Evolutionary conservation across 768 basidiomycete species (phyloP), one percentile per base, ranked within the genome.

Genomic region (Kwoniella europaea): DNA sequence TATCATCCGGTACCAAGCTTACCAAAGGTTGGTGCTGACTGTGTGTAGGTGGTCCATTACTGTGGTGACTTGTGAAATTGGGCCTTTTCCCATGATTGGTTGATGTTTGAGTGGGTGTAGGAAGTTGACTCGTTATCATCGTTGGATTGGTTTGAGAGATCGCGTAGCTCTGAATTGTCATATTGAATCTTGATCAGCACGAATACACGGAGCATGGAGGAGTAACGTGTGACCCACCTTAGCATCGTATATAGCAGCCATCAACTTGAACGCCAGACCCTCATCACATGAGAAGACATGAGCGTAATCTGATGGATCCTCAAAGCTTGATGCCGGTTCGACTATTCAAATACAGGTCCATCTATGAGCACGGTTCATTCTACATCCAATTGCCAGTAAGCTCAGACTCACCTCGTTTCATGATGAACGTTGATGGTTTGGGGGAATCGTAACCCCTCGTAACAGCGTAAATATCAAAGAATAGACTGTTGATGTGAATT

Each of bases 391-490:
- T 35, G 27, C 4, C 12, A 16, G 42, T 50, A 52, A 42, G 20
- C 43, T 3, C 20, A 9, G 10, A 72, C 81, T 75, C 56, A 81
- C 79, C 67, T 59, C 76, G 93, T 84, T 95, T 95, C 77, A 95
- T 85, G 44, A 92, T 89, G 79, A 98, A 96, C 22, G 90, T 88
- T 73, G 89, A 96, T 0, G 89, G 86, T 79, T 93, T 94, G 0
- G 96, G 96, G 1, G 92, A 86, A 76, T 91, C 92, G 83, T 91
- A 88, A 9, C 73, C 73, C 20, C 92, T 88, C 12, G 90, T 93
- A 67, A 95, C 87, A 68, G 85, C 85, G 82, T 95, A 98, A 42
- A 90, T 91, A 79, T 98, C 94, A 81, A 94, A 97, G 15, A 99
- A 85, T 71, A 90, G 86, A 3, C 87, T 85, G 61, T 74, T 76